Evolutionary conservation across 1,139 yeast genomes (phyloP).

Genomic region (Protomyces macrosporus): DNA sequence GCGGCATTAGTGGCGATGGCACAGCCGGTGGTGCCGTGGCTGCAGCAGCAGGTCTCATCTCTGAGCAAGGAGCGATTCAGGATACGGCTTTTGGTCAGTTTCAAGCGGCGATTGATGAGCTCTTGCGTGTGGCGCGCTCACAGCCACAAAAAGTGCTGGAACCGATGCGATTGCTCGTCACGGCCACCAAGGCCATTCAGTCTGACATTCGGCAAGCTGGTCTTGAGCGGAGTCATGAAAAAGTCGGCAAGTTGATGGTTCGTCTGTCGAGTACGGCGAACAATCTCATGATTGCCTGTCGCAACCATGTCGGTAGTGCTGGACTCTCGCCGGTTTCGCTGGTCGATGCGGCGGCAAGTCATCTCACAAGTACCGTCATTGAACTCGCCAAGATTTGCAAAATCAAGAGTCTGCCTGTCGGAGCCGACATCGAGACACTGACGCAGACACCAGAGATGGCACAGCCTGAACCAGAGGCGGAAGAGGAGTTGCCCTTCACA

Average conservation of each 20-base stretch:
- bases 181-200: constrained; percentile 5
- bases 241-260: constrained; percentile 32
- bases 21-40: neutral
- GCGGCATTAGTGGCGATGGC: constrained; percentile 1
- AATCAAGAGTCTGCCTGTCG: constrained; percentile 35
- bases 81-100: constrained; percentile 8
- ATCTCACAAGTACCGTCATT: constrained; percentile 65
- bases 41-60: neutral
- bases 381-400: constrained; percentile 60
- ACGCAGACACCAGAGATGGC: neutral
- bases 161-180: constrained; percentile 4
- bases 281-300: constrained; percentile 69
- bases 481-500: neutral
- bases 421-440: neutral
- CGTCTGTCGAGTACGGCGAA: constrained; percentile 59
- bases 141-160: neutral
- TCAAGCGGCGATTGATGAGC: constrained; percentile 31
- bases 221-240: constrained; percentile 1
- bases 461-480: neutral
- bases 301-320: constrained; percentile 65
- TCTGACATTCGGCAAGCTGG: neutral
- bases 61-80: neutral
- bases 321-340: constrained; percentile 65
- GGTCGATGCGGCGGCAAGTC: constrained; percentile 73
- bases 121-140: constrained; percentile 27